Evolutionary conservation across 1,139 yeast genomes (phyloP), one percentile per base, ranked within the genome.

Genomic region (Pneumocystis oryctolagi): DNA sequence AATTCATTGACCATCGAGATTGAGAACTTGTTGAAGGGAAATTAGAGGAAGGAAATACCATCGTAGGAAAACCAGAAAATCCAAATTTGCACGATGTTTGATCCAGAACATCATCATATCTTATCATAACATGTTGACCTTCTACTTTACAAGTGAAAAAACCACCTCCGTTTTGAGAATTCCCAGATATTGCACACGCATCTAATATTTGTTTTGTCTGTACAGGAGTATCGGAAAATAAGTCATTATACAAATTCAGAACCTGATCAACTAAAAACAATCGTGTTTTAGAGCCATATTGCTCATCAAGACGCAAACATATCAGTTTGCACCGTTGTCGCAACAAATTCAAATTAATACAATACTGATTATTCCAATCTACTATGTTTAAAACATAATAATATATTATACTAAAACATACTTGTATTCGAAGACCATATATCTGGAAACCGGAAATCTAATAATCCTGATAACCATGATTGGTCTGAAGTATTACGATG

Each of bases 101-200:
- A 47, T 47, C 55, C 1, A 25, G 31, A 47, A 20, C 28, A 20
- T 47, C 55, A 47, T 47, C 55, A 47, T 47, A 47, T 14, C 55
- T 47, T 47, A 47, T 47, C 55, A 47, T 47, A 47, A 47, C 30
- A 25, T 47, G 55, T 12, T 25, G 55, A 6, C 30, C 30, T 47
- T 47, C 55, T 39, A 39, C 25, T 39, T 37, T 57, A 30, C 57
- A 28, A 20, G 34, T 34, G 37, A 60, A 60, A 30, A 25, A 32
- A 31, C 62, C 62, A n/a, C 62, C 62, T 2, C 62, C 62, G 20
- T 60, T 60, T n/a, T 28, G 37, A 30, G 34, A 30, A 60, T 39
- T 35, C 14, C 62, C 62, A 28, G 62, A 60, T 60, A 40, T 28
- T 8, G 60, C 37, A 60, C 62, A 60, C 12, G 58, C 57, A 37